Conservation (phyloP, 306 rosid species). For the Styphnolobium japonicum region DNA sequence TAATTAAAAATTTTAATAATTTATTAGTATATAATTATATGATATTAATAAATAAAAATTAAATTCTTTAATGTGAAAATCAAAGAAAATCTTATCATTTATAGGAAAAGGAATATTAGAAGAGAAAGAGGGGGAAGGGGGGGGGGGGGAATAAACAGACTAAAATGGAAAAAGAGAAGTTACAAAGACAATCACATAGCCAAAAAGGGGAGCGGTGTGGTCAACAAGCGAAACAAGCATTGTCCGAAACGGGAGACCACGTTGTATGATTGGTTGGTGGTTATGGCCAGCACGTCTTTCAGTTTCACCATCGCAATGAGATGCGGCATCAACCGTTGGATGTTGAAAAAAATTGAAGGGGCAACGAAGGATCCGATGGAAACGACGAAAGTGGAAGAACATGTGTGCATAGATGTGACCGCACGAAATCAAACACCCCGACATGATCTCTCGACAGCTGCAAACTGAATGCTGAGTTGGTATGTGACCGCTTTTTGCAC, state of each 20-base stretch:
- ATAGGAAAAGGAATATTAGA: too few species aligned
- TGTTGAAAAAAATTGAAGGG: not conserved
- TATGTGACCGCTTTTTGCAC: not conserved
- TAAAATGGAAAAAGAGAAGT: too few species aligned
- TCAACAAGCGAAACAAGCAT: not conserved
- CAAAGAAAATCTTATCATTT: too few species aligned
- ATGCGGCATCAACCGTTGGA: too few species aligned
- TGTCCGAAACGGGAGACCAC: conserved; percentile 32
- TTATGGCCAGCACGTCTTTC: conserved; percentile 30
- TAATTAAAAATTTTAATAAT: too few species aligned
- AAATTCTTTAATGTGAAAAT: too few species aligned
- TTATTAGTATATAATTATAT: too few species aligned
- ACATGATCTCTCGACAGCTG: conserved; percentile 39
- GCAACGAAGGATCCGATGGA: not conserved
- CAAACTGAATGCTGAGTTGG: conserved; percentile 32
- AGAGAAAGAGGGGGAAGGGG: too few species aligned
- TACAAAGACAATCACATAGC: too few species aligned
- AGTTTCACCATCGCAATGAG: too few species aligned
- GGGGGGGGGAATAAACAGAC: too few species aligned
- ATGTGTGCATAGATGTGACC: conserved; percentile 15
- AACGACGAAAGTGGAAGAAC: not conserved
- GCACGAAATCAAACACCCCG: conserved; percentile 35
- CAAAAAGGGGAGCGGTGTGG: not conserved
- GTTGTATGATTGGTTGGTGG: conserved; percentile 17
- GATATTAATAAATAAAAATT: too few species aligned